Conservation (phyloP, 2,329 filamentous ascomycete species). For the Knufia fluminis region DNA sequence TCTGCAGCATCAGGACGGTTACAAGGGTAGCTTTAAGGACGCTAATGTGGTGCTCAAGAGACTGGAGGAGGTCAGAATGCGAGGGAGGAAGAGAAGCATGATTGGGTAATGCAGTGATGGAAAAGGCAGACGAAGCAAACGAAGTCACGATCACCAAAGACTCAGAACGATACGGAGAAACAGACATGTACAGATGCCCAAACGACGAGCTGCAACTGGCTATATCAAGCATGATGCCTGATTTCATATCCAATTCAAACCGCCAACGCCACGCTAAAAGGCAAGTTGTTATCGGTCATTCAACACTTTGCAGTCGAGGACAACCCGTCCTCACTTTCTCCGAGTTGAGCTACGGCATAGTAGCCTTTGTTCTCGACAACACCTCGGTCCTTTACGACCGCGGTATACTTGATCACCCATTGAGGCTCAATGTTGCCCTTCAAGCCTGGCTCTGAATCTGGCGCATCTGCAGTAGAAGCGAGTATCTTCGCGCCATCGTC, state of each 20-base stretch:
- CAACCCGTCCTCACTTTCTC: conserved; percentile 17
- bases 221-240: too few species aligned
- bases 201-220: too few species aligned
- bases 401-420: conserved; percentile 97
- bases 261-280: conserved; percentile 17
- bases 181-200: too few species aligned
- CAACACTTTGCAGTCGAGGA: conserved; percentile 3
- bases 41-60: conserved; percentile 65
- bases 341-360: conserved; percentile 74
- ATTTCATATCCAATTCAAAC: too few species aligned
- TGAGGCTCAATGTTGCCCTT: conserved; percentile 72
- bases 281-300: conserved; percentile 29
- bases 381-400: conserved; percentile 83
- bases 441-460: conserved; percentile 46
- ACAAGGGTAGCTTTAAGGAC: conserved; percentile 65
- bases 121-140: not conserved
- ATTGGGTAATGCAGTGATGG: conserved; percentile 51
- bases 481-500: conserved; percentile 64
- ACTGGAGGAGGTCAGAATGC: conserved; percentile 84
- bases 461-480: conserved; percentile 45
- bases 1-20: conserved; percentile 49
- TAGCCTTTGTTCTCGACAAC: conserved; percentile 99
- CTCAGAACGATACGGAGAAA: too few species aligned
- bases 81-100: conserved; percentile 96
- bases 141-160: not conserved